Conservation (phyloP, 2,329 filamentous ascomycete species). For the Xylaria digitata region DNA sequence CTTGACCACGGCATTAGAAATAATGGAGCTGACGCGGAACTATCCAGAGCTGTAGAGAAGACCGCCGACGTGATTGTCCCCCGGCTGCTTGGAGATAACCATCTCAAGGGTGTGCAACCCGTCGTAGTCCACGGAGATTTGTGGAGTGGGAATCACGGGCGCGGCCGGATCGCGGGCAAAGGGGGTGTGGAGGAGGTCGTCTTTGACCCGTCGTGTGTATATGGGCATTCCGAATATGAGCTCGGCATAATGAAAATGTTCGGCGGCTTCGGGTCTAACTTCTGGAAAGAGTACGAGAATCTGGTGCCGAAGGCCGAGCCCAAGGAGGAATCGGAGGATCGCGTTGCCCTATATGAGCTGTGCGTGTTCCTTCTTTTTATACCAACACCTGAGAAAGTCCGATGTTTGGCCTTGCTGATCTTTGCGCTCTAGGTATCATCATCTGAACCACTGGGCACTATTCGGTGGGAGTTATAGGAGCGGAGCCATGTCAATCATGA, state of each 20-base stretch:
- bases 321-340: conserved; percentile 83
- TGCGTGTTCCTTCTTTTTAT: conserved; percentile 60
- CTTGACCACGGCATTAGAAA: conserved; percentile 65
- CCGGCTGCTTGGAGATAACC: conserved; percentile 75
- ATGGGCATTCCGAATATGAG: conserved; percentile 90
- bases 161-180: conserved; percentile 67
- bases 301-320: conserved; percentile 85
- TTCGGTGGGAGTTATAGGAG: conserved; percentile 84
- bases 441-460: conserved; percentile 87
- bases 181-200: conserved; percentile 76
- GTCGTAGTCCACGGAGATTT: conserved; percentile 91
- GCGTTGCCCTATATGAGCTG: conserved; percentile 84
- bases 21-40: conserved; percentile 72
- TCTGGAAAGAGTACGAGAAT: conserved; percentile 81
- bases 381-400: not conserved
- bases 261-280: conserved; percentile 79
- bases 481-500: conserved; percentile 84
- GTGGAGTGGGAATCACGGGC: conserved; percentile 88
- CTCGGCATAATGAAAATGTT: conserved; percentile 97
- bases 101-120: conserved; percentile 74
- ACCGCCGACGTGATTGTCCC: conserved; percentile 76
- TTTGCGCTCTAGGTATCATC: conserved; percentile 74
- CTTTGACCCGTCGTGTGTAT: conserved; percentile 84
- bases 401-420: conserved; percentile 18
- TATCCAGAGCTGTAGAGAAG: conserved; percentile 72